A percentile compares a stretch with the other conserved stretches of the same genome.
phyloP scores from a whole-genome alignment of 176 grass and related monocot species.

The Miscanthus lutarioriparius region DNA sequence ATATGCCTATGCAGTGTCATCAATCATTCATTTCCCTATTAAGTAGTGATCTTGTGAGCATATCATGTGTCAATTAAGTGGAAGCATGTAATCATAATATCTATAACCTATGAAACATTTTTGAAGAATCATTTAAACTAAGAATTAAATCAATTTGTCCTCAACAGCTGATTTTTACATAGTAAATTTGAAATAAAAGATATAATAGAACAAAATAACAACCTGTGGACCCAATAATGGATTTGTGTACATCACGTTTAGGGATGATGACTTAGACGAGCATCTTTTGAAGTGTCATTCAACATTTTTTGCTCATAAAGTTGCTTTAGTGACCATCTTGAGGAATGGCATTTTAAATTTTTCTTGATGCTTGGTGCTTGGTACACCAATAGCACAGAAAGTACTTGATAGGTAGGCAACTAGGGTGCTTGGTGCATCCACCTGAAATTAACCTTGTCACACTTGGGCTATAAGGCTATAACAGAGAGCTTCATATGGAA shows the following conservation, averaged over 20 bases:
- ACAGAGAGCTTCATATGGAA: neutral
- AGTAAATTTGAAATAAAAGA: neutral
- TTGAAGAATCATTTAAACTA: neutral
- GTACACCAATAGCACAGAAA: neutral
- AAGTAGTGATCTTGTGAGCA: neutral
- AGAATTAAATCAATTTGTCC: neutral
- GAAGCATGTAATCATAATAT: neutral
- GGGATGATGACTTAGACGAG: neutral
- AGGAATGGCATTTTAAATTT: neutral
- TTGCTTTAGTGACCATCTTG: neutral
- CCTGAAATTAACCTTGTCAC: slow-evolving; percentile 3
- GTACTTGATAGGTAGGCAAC: neutral
- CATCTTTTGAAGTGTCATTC: neutral
- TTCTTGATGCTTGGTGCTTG: neutral
- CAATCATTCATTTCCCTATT: neutral
- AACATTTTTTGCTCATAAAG: neutral
- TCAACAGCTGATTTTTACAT: neutral
- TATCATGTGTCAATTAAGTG: neutral
- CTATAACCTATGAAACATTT: neutral
- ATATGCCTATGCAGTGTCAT: neutral
- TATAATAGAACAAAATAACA: neutral
- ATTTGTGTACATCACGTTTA: neutral
- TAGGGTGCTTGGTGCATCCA: slow-evolving; percentile 7
- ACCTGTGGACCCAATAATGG: neutral
- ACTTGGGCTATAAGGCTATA: neutral